These are phyloP conservation scores for Fomitopsis pulvina DNA, from an alignment of 768 basidiomycete species.

Conservation along the genomic window DNA sequence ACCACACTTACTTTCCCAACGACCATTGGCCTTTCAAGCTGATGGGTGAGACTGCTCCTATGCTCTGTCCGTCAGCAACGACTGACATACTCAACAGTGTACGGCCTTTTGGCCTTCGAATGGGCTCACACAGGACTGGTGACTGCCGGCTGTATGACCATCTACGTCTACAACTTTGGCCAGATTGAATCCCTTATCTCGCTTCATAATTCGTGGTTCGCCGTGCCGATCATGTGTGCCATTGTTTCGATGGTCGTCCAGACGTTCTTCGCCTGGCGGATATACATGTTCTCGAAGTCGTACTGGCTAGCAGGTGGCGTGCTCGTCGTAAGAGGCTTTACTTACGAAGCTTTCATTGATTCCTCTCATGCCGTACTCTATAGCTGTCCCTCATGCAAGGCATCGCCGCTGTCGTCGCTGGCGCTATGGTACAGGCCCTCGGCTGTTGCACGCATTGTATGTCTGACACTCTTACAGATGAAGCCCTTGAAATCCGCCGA, in stretches of 20 bases:
- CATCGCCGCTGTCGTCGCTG: constrained; percentile 1
- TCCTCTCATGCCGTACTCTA: neutral
- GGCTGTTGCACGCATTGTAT: neutral
- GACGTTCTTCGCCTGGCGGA: constrained; percentile 7
- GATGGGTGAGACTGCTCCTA: neutral
- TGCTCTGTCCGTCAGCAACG: neutral
- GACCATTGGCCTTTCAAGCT: neutral
- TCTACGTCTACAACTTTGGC: constrained; percentile 7
- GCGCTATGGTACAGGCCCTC: neutral
- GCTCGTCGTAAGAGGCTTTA: neutral
- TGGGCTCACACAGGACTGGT: constrained; percentile 10
- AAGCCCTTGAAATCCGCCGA: neutral
- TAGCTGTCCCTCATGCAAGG: constrained; percentile 3
- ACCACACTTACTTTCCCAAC: neutral
- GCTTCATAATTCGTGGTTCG: constrained; percentile 11
- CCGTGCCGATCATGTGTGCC: constrained; percentile 9
- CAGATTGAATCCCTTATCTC: neutral
- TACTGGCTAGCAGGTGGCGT: neutral
- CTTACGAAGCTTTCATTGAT: neutral
- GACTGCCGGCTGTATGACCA: constrained; percentile 1
- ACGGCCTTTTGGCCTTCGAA: constrained; percentile 4
- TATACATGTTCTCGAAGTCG: constrained; percentile 1
- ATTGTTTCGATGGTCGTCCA: constrained; percentile 7
- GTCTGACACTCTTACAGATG: neutral
- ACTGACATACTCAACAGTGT: constrained; percentile 1